These are phyloP conservation scores for Magnolia sinica DNA, from an alignment of 164 flowering plant genomes.

Conservation along the genomic window DNA sequence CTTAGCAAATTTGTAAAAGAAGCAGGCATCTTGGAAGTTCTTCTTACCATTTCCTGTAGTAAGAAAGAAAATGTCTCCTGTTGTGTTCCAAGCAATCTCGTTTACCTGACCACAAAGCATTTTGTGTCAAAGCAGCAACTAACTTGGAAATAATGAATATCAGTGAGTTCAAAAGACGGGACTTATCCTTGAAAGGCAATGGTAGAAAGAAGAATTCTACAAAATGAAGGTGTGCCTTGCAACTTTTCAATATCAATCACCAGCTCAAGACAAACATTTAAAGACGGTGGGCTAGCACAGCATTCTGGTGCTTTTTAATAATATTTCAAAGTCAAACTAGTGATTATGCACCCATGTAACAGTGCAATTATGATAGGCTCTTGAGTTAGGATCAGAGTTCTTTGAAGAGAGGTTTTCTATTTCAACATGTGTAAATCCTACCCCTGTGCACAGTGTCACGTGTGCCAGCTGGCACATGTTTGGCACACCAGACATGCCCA, in stretches of 20 bases:
- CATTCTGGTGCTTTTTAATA: background rate
- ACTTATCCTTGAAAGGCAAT: background rate
- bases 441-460: too few species aligned
- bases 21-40: background rate
- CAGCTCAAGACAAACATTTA: background rate
- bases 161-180: background rate
- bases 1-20: background rate
- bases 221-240: background rate
- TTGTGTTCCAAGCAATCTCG: conserved; percentile 94
- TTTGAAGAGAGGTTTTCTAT: too few species aligned
- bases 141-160: background rate
- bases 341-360: too few species aligned
- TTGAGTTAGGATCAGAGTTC: too few species aligned
- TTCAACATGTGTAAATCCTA: too few species aligned
- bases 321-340: too few species aligned
- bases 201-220: background rate
- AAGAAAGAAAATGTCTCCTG: conserved; percentile 87
- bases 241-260: background rate
- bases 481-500: too few species aligned
- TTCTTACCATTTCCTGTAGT: conserved; percentile 87
- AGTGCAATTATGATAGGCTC: too few species aligned
- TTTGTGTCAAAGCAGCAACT: background rate
- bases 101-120: conserved; percentile 57
- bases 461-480: too few species aligned
- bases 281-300: background rate